Percentiles rank a stretch among this genome's conserved stretches.
Evolutionary conservation across 306 rosid species (phyloP).

Genomic region (Castanea sativa): DNA sequence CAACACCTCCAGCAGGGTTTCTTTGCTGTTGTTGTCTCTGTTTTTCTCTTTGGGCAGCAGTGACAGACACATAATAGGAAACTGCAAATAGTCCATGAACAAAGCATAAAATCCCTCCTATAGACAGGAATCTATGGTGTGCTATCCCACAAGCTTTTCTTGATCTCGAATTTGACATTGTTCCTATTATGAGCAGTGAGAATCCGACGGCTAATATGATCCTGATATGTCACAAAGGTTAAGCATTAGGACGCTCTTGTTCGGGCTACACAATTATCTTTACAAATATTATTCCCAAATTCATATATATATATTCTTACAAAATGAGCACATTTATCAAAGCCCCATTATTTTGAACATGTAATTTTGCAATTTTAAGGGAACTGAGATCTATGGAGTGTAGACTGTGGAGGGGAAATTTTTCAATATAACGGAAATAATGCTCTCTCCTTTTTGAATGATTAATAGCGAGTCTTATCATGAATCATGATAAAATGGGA

Average conservation of each 20-base stretch:
- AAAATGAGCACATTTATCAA: no score
- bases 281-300: no score
- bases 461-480: no score
- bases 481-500: no score
- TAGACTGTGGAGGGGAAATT: no score
- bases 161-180: constrained; percentile 58
- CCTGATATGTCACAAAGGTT: constrained; percentile 32
- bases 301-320: no score
- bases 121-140: constrained; percentile 49
- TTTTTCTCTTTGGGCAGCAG: constrained; percentile 40
- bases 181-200: constrained; percentile 55
- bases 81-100: constrained; percentile 61
- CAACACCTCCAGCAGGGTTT: not conserved
- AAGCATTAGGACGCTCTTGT: no score
- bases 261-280: no score
- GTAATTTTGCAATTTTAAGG: not conserved
- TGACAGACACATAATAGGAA: constrained; percentile 51
- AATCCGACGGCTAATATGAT: constrained; percentile 40
- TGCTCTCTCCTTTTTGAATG: no score
- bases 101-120: constrained; percentile 81
- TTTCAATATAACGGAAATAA: no score
- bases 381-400: no score
- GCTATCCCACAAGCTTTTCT: constrained; percentile 63
- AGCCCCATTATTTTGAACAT: not conserved
- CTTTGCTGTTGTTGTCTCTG: constrained; percentile 8